phyloP scores from a whole-genome alignment of 2,329 filamentous ascomycete species.

The Fusarium fujikuroi region DNA sequence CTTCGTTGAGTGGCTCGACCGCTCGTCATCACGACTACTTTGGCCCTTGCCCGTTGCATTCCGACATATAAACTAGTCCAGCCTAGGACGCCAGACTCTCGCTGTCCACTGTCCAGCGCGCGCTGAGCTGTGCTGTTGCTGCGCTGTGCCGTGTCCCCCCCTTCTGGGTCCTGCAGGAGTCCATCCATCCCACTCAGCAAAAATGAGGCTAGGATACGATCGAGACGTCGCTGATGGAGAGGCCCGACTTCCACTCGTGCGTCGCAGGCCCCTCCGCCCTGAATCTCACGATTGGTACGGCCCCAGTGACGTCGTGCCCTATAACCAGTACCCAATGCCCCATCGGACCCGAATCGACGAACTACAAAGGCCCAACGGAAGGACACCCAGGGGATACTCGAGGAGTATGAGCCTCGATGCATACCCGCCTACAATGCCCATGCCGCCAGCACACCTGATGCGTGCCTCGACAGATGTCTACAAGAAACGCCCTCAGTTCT shows the following conservation, averaged over 20 bases:
- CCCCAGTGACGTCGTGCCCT: slow-evolving; percentile 42
- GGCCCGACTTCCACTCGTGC: slow-evolving; percentile 42
- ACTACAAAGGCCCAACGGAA: slow-evolving; percentile 49
- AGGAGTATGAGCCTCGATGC: slow-evolving; percentile 47
- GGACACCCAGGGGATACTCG: slow-evolving; percentile 42
- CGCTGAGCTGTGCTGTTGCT: slow-evolving; percentile 27
- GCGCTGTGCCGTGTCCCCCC: slow-evolving; percentile 42
- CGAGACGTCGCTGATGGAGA: slow-evolving; percentile 47
- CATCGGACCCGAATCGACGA: slow-evolving; percentile 42
- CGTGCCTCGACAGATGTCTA: slow-evolving; percentile 47
- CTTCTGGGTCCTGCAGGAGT: slow-evolving; percentile 27
- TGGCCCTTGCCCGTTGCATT: slow-evolving; percentile 29
- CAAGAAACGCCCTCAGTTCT: slow-evolving; percentile 44
- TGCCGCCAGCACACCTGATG: slow-evolving; percentile 42
- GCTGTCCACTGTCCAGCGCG: background rate
- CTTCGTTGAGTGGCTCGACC: slow-evolving; percentile 43
- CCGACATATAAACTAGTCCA: slow-evolving; percentile 33
- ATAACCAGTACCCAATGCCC: slow-evolving; percentile 42
- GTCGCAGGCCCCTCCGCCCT: slow-evolving; percentile 43
- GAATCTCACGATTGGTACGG: slow-evolving; percentile 43
- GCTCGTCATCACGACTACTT: slow-evolving; percentile 35
- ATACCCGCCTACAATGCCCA: slow-evolving; percentile 45
- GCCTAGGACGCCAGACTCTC: slow-evolving; percentile 28
- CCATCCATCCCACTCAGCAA: slow-evolving; percentile 34
- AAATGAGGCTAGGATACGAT: slow-evolving; percentile 48